phyloP scores from a whole-genome alignment of 805 yeast species.

The Brettanomyces bruxellensis region DNA sequence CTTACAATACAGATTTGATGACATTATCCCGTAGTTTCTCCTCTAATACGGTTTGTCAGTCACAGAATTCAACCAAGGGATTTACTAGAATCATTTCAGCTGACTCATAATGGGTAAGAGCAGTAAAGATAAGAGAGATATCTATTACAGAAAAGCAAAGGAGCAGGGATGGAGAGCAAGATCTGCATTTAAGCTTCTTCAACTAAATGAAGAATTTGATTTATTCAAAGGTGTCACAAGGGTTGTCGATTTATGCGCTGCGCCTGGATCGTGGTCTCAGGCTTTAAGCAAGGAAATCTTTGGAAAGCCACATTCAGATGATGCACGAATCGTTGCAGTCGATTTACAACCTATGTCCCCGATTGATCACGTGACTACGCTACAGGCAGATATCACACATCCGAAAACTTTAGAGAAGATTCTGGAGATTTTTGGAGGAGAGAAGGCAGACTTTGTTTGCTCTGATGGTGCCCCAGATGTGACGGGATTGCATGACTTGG shows the following conservation, averaged over 20 bases:
- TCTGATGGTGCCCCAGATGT: slow-evolving; percentile 99
- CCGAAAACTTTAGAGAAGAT: slow-evolving; percentile 78
- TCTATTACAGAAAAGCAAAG: slow-evolving; percentile 88
- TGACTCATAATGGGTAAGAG: slow-evolving; percentile 72
- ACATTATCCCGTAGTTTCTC: too few species aligned
- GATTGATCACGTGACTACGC: slow-evolving; percentile 77
- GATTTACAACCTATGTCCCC: slow-evolving; percentile 98
- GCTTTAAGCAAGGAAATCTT: slow-evolving; percentile 70
- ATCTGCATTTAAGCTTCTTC: slow-evolving; percentile 89
- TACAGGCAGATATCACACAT: slow-evolving; percentile 97
- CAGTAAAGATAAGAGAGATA: slow-evolving; percentile 89
- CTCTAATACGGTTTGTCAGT: too few species aligned
- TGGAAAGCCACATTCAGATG: slow-evolving; percentile 19
- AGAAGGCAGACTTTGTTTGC: slow-evolving; percentile 90
- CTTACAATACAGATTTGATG: too few species aligned
- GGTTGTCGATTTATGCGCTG: slow-evolving; percentile 97
- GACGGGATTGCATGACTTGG: slow-evolving; percentile 92
- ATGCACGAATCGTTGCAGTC: slow-evolving; percentile 74
- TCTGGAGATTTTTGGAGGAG: slow-evolving; percentile 77
- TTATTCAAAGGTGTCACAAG: slow-evolving; percentile 63
- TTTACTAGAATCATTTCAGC: too few species aligned
- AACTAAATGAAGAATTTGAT: slow-evolving; percentile 83
- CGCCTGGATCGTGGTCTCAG: slow-evolving; percentile 98
- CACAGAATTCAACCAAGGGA: too few species aligned
- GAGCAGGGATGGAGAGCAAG: slow-evolving; percentile 98